Evolutionary conservation across 179 eudicot species (phyloP).

Genomic region (Nepenthes alata): DNA sequence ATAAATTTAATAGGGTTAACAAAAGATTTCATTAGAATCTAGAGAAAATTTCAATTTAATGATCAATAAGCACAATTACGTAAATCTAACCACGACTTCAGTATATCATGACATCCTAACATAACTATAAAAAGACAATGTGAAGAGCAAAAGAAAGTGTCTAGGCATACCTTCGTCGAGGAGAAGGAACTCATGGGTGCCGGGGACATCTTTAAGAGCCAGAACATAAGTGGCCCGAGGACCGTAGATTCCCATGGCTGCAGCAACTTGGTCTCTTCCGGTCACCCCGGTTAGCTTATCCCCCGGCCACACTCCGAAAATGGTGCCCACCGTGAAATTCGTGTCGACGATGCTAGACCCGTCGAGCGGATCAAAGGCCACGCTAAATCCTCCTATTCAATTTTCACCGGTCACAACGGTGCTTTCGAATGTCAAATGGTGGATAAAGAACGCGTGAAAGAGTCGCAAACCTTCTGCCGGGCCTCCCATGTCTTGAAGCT

Average conservation of each 20-base stretch:
- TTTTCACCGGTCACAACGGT: slow-evolving; percentile 1
- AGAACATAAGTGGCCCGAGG: slow-evolving; percentile 94
- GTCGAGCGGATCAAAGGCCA: slow-evolving; percentile 97
- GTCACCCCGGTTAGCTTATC: slow-evolving; percentile 93
- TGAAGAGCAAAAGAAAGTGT: no score
- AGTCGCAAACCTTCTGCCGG: slow-evolving; percentile 53
- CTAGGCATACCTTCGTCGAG: slow-evolving; percentile 79
- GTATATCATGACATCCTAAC: no score
- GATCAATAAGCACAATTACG: no score
- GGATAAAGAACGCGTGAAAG: neutral
- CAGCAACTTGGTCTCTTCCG: slow-evolving; percentile 91
- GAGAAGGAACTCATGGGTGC: slow-evolving; percentile 96
- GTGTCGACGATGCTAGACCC: slow-evolving; percentile 99
- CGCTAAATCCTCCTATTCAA: slow-evolving; percentile 84
- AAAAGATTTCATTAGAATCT: no score
- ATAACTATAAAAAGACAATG: no score
- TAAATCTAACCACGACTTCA: no score
- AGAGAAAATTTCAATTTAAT: no score
- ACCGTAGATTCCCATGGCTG: slow-evolving; percentile 99
- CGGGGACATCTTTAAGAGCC: slow-evolving; percentile 82
- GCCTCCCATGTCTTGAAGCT: slow-evolving; percentile 98
- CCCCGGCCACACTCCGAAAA: slow-evolving; percentile 99
- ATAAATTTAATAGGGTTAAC: no score
- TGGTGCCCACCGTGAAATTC: slow-evolving; percentile 97
- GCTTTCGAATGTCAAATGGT: no score